Evolutionary conservation across 768 basidiomycete genomes (phyloP), one percentile per base, ranked within the genome.

Genomic region (Holtermanniella nyarrowii): DNA sequence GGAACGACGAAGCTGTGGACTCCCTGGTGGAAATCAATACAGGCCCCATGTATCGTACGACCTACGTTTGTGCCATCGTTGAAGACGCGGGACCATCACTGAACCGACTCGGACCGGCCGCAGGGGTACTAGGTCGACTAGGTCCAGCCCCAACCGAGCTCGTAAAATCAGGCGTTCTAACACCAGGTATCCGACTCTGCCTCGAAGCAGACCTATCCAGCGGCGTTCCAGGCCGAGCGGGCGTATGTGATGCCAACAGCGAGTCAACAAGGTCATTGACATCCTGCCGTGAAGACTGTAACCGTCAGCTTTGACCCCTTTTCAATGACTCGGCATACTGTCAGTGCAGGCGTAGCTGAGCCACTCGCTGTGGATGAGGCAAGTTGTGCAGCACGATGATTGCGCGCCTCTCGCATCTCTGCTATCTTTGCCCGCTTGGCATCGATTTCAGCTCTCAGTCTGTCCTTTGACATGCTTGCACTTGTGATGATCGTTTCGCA

Each of bases 401-500:
- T 82, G 42, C 88, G 79, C 4, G 83, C 84, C 69, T 83, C 79
- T 49, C 86, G 77, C 31, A 95, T 77, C 57, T 88, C 87, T 46
- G 82, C 86, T 26, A 96, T 82, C 72, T 88, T 90, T 11, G 82
- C 80, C 56, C 83, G 76, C 74, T 96, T 97, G 22, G 83, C 86
- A 71, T 89, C 88, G 54, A 96, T 85, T 73, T 95, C 90, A 64
- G 82, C 82, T 65, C 86, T 75, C 45, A 88, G 78, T 46, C 69
- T 42, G 46, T 70, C 70, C 25, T 50, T 22, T 12, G 24, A 42
- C 55, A 56, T 57, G 24, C 10, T 60, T 49, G 37, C n/a, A n/a
- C n/a, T n/a, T n/a, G n/a, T n/a, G n/a, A n/a, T n/a, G n/a, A n/a
- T n/a, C n/a, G n/a, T n/a, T n/a, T n/a, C n/a, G n/a, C n/a, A n/a